A percentile compares a stretch with the other conserved stretches of the same genome.
Conservation (phyloP, 2,329 filamentous ascomycete genomes). For the Drechmeria coniospora region DNA sequence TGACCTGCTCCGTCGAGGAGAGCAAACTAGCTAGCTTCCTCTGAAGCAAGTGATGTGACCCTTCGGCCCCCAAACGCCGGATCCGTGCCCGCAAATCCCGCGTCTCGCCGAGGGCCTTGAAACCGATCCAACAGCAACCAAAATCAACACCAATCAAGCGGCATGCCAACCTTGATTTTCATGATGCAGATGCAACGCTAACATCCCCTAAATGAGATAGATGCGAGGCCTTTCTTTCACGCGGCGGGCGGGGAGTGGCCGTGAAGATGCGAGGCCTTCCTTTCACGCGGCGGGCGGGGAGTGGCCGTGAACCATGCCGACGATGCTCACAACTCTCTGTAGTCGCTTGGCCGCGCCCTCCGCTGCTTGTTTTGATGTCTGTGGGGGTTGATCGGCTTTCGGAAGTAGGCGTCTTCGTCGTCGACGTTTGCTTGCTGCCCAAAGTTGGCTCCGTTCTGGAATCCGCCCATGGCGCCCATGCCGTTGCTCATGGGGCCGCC, state of each 20-base stretch:
- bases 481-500: conserved; percentile 5
- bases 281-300: too few relatives aligned
- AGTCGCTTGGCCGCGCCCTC: conserved; percentile 76
- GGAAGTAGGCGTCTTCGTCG: conserved; percentile 85
- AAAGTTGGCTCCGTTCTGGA: conserved; percentile 23
- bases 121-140: too few relatives aligned
- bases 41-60: too few relatives aligned
- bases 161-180: not conserved
- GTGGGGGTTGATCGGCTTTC: conserved; percentile 90
- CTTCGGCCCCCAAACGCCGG: not conserved
- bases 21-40: too few relatives aligned
- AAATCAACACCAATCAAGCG: not conserved
- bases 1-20: too few relatives aligned
- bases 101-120: too few relatives aligned
- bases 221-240: too few relatives aligned
- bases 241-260: too few relatives aligned
- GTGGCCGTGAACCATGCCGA: too few relatives aligned
- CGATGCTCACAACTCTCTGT: conserved; percentile 75
- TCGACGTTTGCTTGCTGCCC: conserved; percentile 34
- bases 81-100: not conserved
- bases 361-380: conserved; percentile 71
- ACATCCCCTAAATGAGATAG: too few relatives aligned
- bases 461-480: conserved; percentile 17
- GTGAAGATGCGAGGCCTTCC: not conserved
- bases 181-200: too few relatives aligned